Evolutionary conservation across 202 grass and related monocot species (phyloP).

Genomic region (Bolboschoenoplectus hybrid): DNA sequence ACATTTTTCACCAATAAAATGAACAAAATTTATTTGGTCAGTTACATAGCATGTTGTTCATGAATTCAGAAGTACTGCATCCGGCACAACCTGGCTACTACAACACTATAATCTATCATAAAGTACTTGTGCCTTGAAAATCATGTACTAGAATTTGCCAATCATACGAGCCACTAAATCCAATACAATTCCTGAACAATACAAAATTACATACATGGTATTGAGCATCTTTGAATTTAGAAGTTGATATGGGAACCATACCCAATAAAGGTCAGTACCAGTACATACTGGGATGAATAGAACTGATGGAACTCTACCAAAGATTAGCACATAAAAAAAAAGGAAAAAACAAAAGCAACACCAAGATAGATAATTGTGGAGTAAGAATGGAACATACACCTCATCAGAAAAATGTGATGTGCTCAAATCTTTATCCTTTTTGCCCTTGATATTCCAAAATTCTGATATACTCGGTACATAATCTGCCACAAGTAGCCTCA

Average conservation of each 20-base stretch:
- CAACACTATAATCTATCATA: background rate
- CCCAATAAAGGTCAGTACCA: background rate
- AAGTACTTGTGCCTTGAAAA: conserved; percentile 8
- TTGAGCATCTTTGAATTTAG: background rate
- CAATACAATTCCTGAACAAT: background rate
- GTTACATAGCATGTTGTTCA: background rate
- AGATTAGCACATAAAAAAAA: conserved; percentile 10
- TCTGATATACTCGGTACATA: conserved; percentile 74
- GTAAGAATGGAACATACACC: conserved; percentile 62
- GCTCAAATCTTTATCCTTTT: conserved; percentile 49
- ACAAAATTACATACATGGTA: background rate
- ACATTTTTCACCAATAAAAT: conserved; percentile 19
- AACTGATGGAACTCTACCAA: background rate
- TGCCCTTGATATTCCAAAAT: conserved; percentile 79
- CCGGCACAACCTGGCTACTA: background rate
- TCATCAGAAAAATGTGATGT: conserved; percentile 58
- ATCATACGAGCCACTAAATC: background rate
- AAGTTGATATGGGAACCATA: background rate
- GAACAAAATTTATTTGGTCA: conserved; percentile 2
- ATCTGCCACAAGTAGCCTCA: conserved; percentile 84
- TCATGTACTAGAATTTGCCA: conserved; percentile 15
- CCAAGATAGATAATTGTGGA: conserved; percentile 9
- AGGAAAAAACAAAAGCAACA: conserved; percentile 25
- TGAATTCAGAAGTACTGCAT: background rate
- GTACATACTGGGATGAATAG: background rate